Base-by-base conservation (phyloP, 1,284 basidiomycete species). In the Malassezia arunalokei region DNA sequence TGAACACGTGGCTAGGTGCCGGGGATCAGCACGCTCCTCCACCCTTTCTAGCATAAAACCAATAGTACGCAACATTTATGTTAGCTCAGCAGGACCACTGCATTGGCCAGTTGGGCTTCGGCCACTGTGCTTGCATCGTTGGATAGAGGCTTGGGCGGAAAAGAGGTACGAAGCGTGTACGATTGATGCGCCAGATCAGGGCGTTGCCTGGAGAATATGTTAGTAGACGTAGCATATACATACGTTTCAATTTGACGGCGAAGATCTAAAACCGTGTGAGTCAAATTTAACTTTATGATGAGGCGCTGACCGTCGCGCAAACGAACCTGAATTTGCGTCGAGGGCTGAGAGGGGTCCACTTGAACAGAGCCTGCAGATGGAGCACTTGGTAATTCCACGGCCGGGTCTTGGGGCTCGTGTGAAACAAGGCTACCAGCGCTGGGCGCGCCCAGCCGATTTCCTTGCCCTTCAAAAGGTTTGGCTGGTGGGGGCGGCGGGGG, bases 311-410 rank as follows among this genome's bases (percentile, higher is more conserved):
- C 94, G 75, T 95, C 90, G 8, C 84, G 85, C 42, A 96, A 73
- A 43, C 91, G 79, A 50, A 96, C 79, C 76, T 95, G 91, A n/a
- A 98, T 79, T 66, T 82, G 87, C 31, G 91, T 95, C 47, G 83
- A 85, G 1, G 91, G 91, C 71, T 81, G 78, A 15, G 76, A 79
- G 63, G 81, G 79, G 68, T 96, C 88, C 5, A 95, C 85, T n/a
- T 58, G 53, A 14, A 51, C 31, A 15, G 54, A 17, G 5, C 51
- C 28, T 9, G 49, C 14, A 11, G 46, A 35, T n/a, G 47, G 41
- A 9, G 41, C 40, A 17, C 17, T 12, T 11, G 33, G 5, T 35
- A 35, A 35, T 15, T 15, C 11, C 11, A 3, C 11, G 77, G 73
- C 44, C 75, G 74, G 31, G 17, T 46, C 50, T 11, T 57, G 51